These are phyloP conservation scores for Fusarium verrucosum DNA, from an alignment of 2,329 filamentous ascomycete species.

Conservation along the genomic window DNA sequence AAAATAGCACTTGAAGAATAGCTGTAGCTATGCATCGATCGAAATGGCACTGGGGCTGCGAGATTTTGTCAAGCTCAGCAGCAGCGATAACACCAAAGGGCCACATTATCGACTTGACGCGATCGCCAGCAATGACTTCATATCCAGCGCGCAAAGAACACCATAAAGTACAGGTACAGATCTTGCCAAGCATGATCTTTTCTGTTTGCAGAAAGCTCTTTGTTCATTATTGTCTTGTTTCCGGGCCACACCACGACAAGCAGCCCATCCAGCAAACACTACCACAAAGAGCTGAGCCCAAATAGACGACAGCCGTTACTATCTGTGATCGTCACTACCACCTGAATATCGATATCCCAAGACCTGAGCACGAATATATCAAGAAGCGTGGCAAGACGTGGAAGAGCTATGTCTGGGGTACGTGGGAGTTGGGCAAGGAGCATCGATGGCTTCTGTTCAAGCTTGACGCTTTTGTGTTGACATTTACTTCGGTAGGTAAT, in stretches of 20 bases:
- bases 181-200: neutral
- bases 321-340: neutral
- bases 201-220: neutral
- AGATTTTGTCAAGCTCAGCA: neutral
- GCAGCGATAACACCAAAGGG: neutral
- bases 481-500: constrained; percentile 49
- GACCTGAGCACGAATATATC: neutral
- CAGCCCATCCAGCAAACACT: neutral
- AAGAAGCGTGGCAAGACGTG: constrained; percentile 36
- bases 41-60: neutral
- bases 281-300: constrained; percentile 6
- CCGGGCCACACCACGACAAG: neutral
- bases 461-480: constrained; percentile 49
- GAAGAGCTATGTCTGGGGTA: constrained; percentile 53
- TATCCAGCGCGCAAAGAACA: neutral
- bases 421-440: constrained; percentile 47
- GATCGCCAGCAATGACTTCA: constrained; percentile 35
- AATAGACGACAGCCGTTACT: neutral
- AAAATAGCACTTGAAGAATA: neutral
- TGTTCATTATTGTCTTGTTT: neutral
- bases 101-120: constrained; percentile 23
- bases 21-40: neutral
- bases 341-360: constrained; percentile 8
- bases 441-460: constrained; percentile 49
- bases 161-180: neutral